Conservation (phyloP, 2,329 filamentous ascomycete genomes). For the Aureobasidium uvarum region DNA sequence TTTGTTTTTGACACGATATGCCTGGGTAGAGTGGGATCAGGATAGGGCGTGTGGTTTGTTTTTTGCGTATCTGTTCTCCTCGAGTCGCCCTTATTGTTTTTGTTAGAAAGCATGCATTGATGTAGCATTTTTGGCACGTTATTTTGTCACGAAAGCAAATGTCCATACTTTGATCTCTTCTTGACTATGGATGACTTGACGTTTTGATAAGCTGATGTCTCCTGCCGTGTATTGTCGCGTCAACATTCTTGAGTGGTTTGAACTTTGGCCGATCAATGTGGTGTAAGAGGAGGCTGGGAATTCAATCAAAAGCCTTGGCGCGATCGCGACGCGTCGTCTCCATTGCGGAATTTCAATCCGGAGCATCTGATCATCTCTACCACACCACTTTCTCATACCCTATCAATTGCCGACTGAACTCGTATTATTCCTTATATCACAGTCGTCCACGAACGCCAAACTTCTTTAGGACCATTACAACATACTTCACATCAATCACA, state of each 20-base stretch:
- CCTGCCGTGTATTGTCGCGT: background rate
- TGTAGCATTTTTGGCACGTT: constrained; percentile 23
- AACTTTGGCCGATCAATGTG: too few species aligned
- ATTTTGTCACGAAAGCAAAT: constrained; percentile 10
- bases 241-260: background rate
- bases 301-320: constrained; percentile 1
- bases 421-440: background rate
- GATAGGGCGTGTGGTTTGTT: background rate
- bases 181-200: background rate
- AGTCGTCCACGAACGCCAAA: too few species aligned
- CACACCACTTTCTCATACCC: background rate
- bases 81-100: background rate
- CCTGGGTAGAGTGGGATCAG: background rate
- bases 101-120: constrained; percentile 23
- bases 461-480: background rate
- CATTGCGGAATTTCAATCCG: background rate
- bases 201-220: too few species aligned
- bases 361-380: constrained; percentile 14
- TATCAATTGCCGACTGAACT: background rate
- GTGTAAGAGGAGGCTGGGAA: constrained; percentile 5
- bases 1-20: background rate
- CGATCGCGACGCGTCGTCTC: background rate
- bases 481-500: background rate
- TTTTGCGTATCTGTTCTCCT: background rate
- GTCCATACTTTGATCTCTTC: background rate